A percentile compares a stretch with the other conserved stretches of the same genome.
Evolutionary conservation across 2,329 filamentous ascomycete species (phyloP).

Genomic region (Stromatinia cepivora): DNA sequence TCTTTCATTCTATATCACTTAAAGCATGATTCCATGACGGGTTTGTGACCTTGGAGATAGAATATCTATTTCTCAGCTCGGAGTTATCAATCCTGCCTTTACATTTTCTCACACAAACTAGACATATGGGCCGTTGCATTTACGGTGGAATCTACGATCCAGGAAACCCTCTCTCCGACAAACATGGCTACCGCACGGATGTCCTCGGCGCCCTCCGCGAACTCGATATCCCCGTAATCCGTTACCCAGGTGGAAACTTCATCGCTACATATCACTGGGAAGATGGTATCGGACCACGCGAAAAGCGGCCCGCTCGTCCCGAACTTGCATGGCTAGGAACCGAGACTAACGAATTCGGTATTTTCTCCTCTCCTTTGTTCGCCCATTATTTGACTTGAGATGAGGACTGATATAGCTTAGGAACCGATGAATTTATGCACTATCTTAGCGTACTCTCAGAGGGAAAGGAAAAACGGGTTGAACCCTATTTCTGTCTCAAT

Average conservation of each 20-base stretch:
- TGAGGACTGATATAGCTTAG: slow-evolving; percentile 21
- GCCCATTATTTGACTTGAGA: background rate
- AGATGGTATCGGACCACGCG: slow-evolving; percentile 74
- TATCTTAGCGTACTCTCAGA: slow-evolving; percentile 72
- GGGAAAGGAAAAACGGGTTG: slow-evolving; percentile 59
- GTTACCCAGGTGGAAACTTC: slow-evolving; percentile 85
- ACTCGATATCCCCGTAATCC: slow-evolving; percentile 72
- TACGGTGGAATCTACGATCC: slow-evolving; percentile 86
- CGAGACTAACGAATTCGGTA: slow-evolving; percentile 75
- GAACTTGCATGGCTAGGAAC: slow-evolving; percentile 78
- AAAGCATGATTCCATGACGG: background rate
- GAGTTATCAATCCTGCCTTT: no score
- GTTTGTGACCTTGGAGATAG: background rate
- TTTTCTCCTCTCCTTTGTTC: background rate
- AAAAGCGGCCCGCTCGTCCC: slow-evolving; percentile 61
- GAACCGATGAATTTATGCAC: slow-evolving; percentile 80
- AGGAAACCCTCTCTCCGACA: slow-evolving; percentile 68
- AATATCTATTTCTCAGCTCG: background rate
- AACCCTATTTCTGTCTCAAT: slow-evolving; percentile 79
- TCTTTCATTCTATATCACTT: background rate
- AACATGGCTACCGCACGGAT: slow-evolving; percentile 75
- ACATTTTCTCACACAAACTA: slow-evolving; percentile 40
- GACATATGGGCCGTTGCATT: slow-evolving; percentile 87
- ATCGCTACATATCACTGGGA: slow-evolving; percentile 83
- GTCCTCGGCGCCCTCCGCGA: slow-evolving; percentile 73